Percentiles rank a stretch among this genome's conserved stretches.
Conservation (phyloP, 805 yeast species). For the Ogataea nonfermentans region DNA sequence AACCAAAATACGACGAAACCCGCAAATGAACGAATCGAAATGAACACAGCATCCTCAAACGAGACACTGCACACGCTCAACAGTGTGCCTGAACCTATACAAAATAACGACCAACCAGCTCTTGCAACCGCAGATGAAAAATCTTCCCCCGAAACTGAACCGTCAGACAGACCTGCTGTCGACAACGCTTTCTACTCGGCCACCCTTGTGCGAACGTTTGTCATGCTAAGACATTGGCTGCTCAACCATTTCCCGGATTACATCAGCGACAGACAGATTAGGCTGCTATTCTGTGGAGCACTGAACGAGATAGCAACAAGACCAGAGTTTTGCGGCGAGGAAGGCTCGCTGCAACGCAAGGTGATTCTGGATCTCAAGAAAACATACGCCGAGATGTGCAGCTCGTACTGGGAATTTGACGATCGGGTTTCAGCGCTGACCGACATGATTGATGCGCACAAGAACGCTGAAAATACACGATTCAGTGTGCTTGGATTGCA, state of each 20-base stretch:
- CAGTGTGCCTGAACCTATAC: background rate
- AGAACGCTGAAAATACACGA: conserved; percentile 31
- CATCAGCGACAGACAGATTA: conserved; percentile 46
- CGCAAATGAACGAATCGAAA: too few species aligned
- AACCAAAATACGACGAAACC: too few species aligned
- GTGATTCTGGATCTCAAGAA: conserved; percentile 35
- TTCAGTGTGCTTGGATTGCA: conserved; percentile 38
- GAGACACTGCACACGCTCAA: background rate
- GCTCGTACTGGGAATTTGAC: conserved; percentile 33
- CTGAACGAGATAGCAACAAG: conserved; percentile 40
- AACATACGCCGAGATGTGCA: conserved; percentile 31
- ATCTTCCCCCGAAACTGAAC: conserved; percentile 46
- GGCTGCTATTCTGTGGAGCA: conserved; percentile 42
- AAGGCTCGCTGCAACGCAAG: conserved; percentile 24
- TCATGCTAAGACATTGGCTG: conserved; percentile 85
- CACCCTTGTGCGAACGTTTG: conserved; percentile 77
- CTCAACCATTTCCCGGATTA: conserved; percentile 90
- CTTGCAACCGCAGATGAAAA: background rate
- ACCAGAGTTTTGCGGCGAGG: conserved; percentile 16
- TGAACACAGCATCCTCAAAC: too few species aligned
- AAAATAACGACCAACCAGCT: background rate
- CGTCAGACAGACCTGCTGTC: conserved; percentile 60
- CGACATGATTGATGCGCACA: conserved; percentile 27
- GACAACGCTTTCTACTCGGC: conserved; percentile 41
- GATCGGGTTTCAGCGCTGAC: conserved; percentile 21